Evolutionary conservation across 164 flowering plant species (phyloP).

Genomic region (Tinospora cordifolia): DNA sequence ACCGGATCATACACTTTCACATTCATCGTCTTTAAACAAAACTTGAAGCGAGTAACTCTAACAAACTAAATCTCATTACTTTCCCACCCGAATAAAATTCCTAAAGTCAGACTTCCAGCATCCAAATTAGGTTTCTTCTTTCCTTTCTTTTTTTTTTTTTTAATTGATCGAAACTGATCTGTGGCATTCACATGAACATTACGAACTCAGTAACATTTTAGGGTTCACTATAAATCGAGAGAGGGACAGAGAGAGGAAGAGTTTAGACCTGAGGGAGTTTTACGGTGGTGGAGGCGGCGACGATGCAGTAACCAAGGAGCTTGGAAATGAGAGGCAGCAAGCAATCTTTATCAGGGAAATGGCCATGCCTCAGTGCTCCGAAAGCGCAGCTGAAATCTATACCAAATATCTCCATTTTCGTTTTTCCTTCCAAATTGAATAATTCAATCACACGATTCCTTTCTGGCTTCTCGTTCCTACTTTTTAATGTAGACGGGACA

Average conservation of each 20-base stretch:
- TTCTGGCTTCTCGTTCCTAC: no score
- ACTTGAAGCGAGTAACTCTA: neutral
- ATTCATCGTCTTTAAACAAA: no score
- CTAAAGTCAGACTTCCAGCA: neutral
- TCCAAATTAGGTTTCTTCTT: neutral
- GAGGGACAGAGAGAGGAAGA: slow-evolving; percentile 8
- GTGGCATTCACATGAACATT: neutral
- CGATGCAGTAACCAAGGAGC: slow-evolving; percentile 81
- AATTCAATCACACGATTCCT: neutral
- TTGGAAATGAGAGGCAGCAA: slow-evolving; percentile 85
- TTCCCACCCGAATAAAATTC: neutral
- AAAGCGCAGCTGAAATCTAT: slow-evolving; percentile 74
- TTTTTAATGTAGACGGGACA: no score
- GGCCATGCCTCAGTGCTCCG: slow-evolving; percentile 50
- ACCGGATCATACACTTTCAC: no score
- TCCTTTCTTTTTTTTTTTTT: neutral
- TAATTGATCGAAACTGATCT: neutral
- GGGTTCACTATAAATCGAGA: no score
- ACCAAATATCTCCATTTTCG: slow-evolving; percentile 53
- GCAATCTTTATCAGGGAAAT: slow-evolving; percentile 73
- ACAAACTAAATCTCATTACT: neutral
- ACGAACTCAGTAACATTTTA: neutral
- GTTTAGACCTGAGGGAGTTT: slow-evolving; percentile 89
- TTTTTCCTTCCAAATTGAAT: neutral
- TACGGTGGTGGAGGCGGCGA: slow-evolving; percentile 93